phyloP scores from a whole-genome alignment of 352 stramenopile genomes.

The Globisporangium heterothallicum region DNA sequence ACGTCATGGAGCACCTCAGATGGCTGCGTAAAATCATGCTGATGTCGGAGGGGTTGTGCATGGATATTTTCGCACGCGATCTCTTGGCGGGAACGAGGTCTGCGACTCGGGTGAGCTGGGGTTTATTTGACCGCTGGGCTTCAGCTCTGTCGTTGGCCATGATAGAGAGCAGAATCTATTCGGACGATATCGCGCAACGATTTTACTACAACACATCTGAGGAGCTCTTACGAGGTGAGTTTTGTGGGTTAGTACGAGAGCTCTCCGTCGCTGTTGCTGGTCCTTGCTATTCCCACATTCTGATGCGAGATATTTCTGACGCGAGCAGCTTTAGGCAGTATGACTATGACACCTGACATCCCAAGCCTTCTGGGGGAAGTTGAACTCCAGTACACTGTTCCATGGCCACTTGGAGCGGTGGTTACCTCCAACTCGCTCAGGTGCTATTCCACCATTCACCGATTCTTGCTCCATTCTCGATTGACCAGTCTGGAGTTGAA shows the following conservation, averaged over 20 bases:
- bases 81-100: conserved; percentile 40
- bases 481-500: conserved; percentile 39
- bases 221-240: conserved; percentile 33
- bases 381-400: conserved; percentile 38
- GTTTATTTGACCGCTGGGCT: conserved; percentile 34
- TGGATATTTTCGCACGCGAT: conserved; percentile 66
- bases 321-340: conserved; percentile 32
- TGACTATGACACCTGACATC: conserved; percentile 27
- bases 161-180: conserved; percentile 35
- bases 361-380: conserved; percentile 32
- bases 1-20: conserved; percentile 39
- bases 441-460: conserved; percentile 37
- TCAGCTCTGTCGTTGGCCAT: conserved; percentile 52
- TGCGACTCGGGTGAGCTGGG: conserved; percentile 38
- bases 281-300: too few species aligned
- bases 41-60: conserved; percentile 69
- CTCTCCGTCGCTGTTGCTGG: too few species aligned
- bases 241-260: not conserved
- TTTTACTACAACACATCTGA: conserved; percentile 48
- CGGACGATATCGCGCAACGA: conserved; percentile 17
- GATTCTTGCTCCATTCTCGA: conserved; percentile 36
- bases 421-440: conserved; percentile 29
- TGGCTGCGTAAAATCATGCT: conserved; percentile 66
- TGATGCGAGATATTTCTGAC: too few species aligned
- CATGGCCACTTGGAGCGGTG: conserved; percentile 45